A percentile compares a stretch with the other conserved stretches of the same genome.
phyloP scores from a whole-genome alignment of 2,329 filamentous ascomycete species.

The Apiospora rasikravindrae region DNA sequence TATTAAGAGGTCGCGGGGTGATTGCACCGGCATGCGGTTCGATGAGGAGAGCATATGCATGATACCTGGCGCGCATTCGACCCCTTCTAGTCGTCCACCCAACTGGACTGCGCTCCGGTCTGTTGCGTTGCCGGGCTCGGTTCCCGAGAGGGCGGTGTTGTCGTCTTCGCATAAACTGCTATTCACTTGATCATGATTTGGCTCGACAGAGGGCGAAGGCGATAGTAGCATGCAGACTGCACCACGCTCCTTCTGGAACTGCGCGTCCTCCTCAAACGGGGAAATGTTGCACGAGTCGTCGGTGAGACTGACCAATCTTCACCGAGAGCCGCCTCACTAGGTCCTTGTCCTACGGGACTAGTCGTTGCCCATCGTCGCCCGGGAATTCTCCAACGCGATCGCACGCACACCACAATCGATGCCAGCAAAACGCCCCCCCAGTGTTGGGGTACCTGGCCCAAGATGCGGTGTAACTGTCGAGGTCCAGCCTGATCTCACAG shows the following conservation, averaged over 20 bases:
- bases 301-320: slow-evolving; percentile 18
- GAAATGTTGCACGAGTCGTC: neutral
- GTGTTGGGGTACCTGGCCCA: neutral
- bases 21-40: slow-evolving; percentile 5
- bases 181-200: slow-evolving; percentile 10
- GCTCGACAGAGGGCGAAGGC: neutral
- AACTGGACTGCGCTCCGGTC: neutral
- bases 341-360: slow-evolving; percentile 1
- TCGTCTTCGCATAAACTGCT: neutral
- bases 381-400: neutral
- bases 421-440: neutral
- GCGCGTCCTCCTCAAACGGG: neutral
- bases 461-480: neutral
- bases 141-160: neutral
- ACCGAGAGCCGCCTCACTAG: slow-evolving; percentile 7
- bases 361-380: neutral
- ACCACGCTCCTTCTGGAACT: slow-evolving; percentile 12
- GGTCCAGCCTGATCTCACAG: neutral
- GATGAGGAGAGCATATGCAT: neutral
- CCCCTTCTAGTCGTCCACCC: neutral
- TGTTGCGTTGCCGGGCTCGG: neutral
- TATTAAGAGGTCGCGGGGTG: neutral
- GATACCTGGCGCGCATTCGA: neutral
- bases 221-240: slow-evolving; percentile 16
- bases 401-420: neutral